Conservation (phyloP, 2,329 filamentous ascomycete species). For the Alternaria novae-zelandiae region DNA sequence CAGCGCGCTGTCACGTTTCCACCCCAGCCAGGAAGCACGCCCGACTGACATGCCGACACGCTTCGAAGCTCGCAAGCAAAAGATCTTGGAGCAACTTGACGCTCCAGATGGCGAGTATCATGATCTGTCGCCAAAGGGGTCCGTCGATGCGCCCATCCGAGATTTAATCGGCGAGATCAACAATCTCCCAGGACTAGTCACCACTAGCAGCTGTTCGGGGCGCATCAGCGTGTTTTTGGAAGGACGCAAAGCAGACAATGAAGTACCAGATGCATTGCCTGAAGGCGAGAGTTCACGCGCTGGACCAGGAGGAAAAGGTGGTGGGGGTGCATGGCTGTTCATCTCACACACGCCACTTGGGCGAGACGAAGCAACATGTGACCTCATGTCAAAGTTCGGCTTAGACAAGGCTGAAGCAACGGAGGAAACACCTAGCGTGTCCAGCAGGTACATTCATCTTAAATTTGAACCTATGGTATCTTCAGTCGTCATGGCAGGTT, state of each 20-base stretch:
- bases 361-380: conserved; percentile 8
- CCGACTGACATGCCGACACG: conserved; percentile 33
- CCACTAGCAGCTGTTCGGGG: conserved; percentile 92
- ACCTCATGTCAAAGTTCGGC: conserved; percentile 47
- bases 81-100: conserved; percentile 74
- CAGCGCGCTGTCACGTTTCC: conserved; percentile 30
- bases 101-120: conserved; percentile 74
- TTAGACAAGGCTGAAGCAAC: conserved; percentile 31
- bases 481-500: background rate
- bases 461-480: conserved; percentile 95
- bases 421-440: conserved; percentile 7
- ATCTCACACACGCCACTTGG: conserved; percentile 80
- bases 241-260: conserved; percentile 62
- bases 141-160: conserved; percentile 79
- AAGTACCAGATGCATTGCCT: conserved; percentile 5
- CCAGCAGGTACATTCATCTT: conserved; percentile 71
- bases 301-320: conserved; percentile 82
- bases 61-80: conserved; percentile 66
- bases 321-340: conserved; percentile 79
- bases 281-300: conserved; percentile 52
- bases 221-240: conserved; percentile 88
- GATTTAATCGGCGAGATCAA: conserved; percentile 83
- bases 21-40: background rate
- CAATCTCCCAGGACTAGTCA: conserved; percentile 74
- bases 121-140: conserved; percentile 88